These are phyloP conservation scores for Komagataella pastoris DNA, from an alignment of 805 yeast species.

Conservation along the genomic window DNA sequence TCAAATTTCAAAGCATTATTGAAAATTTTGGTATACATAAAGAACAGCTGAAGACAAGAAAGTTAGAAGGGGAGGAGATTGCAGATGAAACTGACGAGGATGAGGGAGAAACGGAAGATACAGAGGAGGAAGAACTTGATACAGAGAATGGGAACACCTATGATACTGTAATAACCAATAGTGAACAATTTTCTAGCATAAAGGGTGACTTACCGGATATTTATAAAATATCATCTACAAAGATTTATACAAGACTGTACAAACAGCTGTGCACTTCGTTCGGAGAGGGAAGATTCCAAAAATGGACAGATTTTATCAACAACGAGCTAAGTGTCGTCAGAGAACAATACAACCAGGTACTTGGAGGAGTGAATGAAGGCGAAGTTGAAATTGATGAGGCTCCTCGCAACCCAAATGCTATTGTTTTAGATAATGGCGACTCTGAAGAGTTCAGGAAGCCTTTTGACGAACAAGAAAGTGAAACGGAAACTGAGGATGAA, in stretches of 20 bases:
- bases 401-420: conserved; percentile 10
- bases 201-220: conserved; percentile 1
- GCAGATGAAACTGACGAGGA: not conserved
- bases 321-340: conserved; percentile 35
- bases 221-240: not conserved
- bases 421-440: conserved; percentile 6
- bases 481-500: conserved; percentile 4
- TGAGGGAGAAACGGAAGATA: not conserved
- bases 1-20: conserved; percentile 29
- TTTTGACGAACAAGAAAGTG: conserved; percentile 23
- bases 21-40: conserved; percentile 20
- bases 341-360: conserved; percentile 41
- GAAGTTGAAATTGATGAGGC: conserved; percentile 9
- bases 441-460: conserved; percentile 17
- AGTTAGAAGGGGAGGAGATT: conserved; percentile 10
- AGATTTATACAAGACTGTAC: not conserved
- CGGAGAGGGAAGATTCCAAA: not conserved
- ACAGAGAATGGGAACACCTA: not conserved
- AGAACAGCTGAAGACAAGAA: conserved; percentile 16
- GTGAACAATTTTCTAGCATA: conserved; percentile 2
- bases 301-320: conserved; percentile 38
- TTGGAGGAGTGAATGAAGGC: conserved; percentile 30
- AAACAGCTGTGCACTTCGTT: not conserved
- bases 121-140: not conserved
- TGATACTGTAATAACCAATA: conserved; percentile 1